Base-by-base conservation (phyloP, 768 basidiomycete genomes). In the Russula lepida region DNA sequence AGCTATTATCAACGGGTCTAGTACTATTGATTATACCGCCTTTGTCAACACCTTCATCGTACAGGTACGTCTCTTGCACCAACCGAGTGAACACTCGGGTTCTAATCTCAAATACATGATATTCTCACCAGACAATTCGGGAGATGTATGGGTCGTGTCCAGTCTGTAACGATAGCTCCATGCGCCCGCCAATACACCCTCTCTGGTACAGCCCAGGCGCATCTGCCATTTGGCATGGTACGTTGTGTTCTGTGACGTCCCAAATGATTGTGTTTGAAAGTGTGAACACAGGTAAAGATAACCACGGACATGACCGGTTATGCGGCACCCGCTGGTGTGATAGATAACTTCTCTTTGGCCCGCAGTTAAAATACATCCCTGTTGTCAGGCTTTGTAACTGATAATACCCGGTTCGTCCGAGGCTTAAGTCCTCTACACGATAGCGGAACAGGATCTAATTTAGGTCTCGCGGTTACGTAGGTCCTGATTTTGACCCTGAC, bases 1-100 rank as follows among this genome's bases (percentile, higher is more conserved):
- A 17, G 80, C 83, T 21, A 76, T 75, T 0, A 76, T 80, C 48
- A n/a, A n/a, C n/a, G 68, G 75, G 15, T 69, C 78, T 2, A 15
- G 35, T 37, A 72, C 74, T 43, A 76, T 80, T 33, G 84, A 87
- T 71, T 85, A 84, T 68, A 85, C 85, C 2, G 74, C 78, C 43
- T 86, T 86, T 59, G 85, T 87, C 11, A 86, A 86, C 65, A 83
- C 84, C 11, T 87, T 86, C 73, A 86, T 87, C 63, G 85, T 13
- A 86, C 84, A 55, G 79, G 81, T 81, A 64, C 48, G 72, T 70
- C 54, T 39, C 28, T 21, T 21, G 19, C 23, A 17, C 56, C 23
- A 8, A 33, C 52, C 35, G 4, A 35, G 47, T 55, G 11, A 15
- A 35, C n/a, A n/a, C n/a, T n/a, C n/a, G n/a, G n/a, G n/a, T n/a